Base-by-base conservation (phyloP, 192 early-diverging fungal genomes). In the Gonapodya prolifera region DNA sequence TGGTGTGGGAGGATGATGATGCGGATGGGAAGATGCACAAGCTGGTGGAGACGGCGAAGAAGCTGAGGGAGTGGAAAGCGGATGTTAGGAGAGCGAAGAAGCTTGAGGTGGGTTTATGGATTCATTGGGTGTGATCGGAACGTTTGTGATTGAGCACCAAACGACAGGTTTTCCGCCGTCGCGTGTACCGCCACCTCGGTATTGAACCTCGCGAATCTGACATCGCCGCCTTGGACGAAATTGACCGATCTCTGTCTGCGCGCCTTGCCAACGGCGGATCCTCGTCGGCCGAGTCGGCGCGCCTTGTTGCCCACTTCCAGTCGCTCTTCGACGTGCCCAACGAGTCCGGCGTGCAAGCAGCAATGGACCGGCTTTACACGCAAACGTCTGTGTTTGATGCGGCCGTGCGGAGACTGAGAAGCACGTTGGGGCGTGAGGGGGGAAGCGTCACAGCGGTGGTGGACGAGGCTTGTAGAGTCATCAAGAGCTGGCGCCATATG, bases 1-100 rank as follows among this genome's bases (percentile, higher is more conserved):
- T 73, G 2, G 71, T 73, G 71, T 73, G 71, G 71, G 71, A 73
- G 28, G 71, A 73, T 13, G 71, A 61, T 8, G 23, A 61, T 61
- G 45, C 8, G 45, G 45, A 61, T 8, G 23, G 23, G 23, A 61
- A 61, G 8, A 23, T 61, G 45, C 45, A 61, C 45, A 61, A 61
- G 45, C 45, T 61, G 8, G 45, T 61, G 23, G 45, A 61, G 45
- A 61, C 45, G 45, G 45, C 45, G 45, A 61, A 61, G 23, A 61
- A 23, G 45, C 45, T 61, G 8, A 8, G 45, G 8, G 45, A 61
- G 45, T 61, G 45, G 45, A 61, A 23, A 61, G 45, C 8, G 45
- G 45, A 61, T 61, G 45, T 61, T 8, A 61, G 23, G 23, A 61
- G 45, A 61, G 45, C 45, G 23, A 61, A 61, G 23, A 61, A 61